phyloP scores from a whole-genome alignment of 2,329 filamentous ascomycete genomes.

The Botrytis paeoniae region DNA sequence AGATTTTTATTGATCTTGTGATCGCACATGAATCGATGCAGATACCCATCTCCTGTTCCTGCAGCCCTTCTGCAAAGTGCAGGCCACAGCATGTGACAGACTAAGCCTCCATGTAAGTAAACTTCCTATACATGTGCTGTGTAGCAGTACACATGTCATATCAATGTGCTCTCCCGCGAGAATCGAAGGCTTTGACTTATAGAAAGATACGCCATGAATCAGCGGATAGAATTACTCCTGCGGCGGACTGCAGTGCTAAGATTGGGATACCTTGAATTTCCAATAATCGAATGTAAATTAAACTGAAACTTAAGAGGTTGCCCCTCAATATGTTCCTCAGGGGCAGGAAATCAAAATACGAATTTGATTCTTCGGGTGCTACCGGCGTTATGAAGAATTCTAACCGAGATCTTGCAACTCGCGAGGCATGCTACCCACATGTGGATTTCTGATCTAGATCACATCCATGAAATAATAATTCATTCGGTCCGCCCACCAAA shows the following conservation, averaged over 20 bases:
- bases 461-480: background rate
- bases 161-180: background rate
- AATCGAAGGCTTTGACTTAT: background rate
- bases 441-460: conserved; percentile 4
- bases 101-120: background rate
- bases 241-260: background rate
- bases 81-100: background rate
- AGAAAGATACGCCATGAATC: background rate
- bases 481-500: conserved; percentile 4
- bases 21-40: background rate
- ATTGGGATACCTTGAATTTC: background rate
- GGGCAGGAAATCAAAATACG: background rate
- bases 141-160: background rate
- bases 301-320: background rate
- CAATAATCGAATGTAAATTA: background rate
- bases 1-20: background rate
- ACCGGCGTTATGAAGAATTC: background rate
- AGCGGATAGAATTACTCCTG: background rate
- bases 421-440: background rate
- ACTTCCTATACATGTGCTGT: background rate
- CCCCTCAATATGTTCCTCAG: background rate
- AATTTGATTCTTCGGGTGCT: too few relatives aligned
- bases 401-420: conserved; percentile 1
- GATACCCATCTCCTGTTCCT: background rate
- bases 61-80: background rate